These are phyloP conservation scores for Diospyros lotus DNA, from an alignment of 148 eudicot genomes.

Conservation along the genomic window DNA sequence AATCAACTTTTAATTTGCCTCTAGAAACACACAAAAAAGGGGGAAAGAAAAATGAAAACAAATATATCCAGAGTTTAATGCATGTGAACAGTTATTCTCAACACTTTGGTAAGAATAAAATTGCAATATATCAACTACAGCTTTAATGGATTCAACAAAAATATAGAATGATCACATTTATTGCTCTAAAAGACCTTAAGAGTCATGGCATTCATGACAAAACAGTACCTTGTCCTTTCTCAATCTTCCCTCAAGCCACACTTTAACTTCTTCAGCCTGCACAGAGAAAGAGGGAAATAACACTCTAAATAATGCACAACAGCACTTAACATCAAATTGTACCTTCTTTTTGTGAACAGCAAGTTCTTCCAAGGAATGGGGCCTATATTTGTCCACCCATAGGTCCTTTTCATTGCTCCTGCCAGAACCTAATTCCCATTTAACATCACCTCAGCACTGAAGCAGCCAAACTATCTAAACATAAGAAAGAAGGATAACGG, in stretches of 20 bases:
- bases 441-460: slow-evolving; percentile 15
- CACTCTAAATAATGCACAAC: slow-evolving; percentile 8
- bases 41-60: too few species aligned
- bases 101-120: background rate
- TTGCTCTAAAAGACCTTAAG: background rate
- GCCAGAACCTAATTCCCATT: slow-evolving; percentile 36
- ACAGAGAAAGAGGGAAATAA: slow-evolving; percentile 12
- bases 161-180: background rate
- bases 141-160: background rate
- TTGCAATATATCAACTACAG: background rate
- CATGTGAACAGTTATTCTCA: background rate
- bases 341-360: slow-evolving; percentile 97
- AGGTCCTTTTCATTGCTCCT: slow-evolving; percentile 33
- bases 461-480: background rate
- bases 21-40: background rate
- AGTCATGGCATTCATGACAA: slow-evolving; percentile 1
- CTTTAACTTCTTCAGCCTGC: slow-evolving; percentile 90
- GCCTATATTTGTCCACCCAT: slow-evolving; percentile 88
- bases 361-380: slow-evolving; percentile 68
- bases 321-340: slow-evolving; percentile 4
- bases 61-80: background rate
- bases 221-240: slow-evolving; percentile 41
- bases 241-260: slow-evolving; percentile 71
- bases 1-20: background rate
- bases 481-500: background rate